A percentile compares a stretch with the other conserved stretches of the same genome.
These are phyloP conservation scores for Syzygium grande DNA, from an alignment of 345 rosid genomes.

Conservation along the genomic window DNA sequence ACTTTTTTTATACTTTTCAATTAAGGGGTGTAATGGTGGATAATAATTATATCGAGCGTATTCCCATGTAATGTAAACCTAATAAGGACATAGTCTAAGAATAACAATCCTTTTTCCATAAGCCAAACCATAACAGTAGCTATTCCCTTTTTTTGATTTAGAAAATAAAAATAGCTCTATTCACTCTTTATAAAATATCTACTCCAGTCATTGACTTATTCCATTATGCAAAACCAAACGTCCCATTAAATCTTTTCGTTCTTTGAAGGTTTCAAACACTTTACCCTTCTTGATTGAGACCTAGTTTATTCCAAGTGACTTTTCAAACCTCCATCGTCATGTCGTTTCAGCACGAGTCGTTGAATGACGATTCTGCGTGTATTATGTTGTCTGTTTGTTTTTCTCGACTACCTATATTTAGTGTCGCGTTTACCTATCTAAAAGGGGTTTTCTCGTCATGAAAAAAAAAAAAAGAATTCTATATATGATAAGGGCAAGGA, in stretches of 20 bases:
- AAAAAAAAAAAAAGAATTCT: background rate
- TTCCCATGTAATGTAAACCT: background rate
- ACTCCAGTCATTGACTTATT: background rate
- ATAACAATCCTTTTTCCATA: background rate
- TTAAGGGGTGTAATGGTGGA: background rate
- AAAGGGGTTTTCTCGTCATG: background rate
- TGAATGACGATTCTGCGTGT: background rate
- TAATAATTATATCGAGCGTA: background rate
- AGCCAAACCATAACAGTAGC: background rate
- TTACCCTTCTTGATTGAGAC: background rate
- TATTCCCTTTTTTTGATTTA: background rate
- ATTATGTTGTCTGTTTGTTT: background rate
- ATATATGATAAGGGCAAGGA: background rate
- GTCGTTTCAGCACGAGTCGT: background rate
- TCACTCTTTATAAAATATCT: background rate
- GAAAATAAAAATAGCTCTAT: background rate
- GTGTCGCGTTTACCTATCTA: background rate
- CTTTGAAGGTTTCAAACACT: background rate
- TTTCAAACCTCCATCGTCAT: background rate
- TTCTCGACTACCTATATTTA: background rate
- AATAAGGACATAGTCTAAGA: background rate
- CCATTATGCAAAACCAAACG: background rate
- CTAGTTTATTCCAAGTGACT: background rate
- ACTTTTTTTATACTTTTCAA: background rate
- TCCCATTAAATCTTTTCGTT: background rate